Percentiles rank a stretch among this genome's conserved stretches.
These are phyloP conservation scores for Aurifilum marmelostoma DNA, from an alignment of 2,329 filamentous ascomycete species.

Conservation along the genomic window DNA sequence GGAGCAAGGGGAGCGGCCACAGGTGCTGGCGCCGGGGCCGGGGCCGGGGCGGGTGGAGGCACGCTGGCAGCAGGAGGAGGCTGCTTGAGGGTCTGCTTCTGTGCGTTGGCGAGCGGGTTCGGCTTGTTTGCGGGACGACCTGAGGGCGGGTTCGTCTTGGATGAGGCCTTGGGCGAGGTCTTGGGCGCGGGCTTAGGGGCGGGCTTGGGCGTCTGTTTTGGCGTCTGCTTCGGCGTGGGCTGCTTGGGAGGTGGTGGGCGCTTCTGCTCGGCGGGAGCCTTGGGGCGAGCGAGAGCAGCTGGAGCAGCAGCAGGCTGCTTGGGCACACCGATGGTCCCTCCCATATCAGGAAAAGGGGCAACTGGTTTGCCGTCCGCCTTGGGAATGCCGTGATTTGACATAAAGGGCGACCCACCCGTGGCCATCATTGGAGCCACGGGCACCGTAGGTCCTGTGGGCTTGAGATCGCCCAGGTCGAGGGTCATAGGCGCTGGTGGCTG, in stretches of 20 bases:
- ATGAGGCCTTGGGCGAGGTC: slow-evolving; percentile 11
- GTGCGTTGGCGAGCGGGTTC: slow-evolving; percentile 26
- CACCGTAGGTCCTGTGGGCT: slow-evolving; percentile 20
- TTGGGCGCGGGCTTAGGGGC: slow-evolving; percentile 7
- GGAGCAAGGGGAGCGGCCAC: slow-evolving; percentile 13
- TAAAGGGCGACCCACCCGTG: slow-evolving; percentile 24
- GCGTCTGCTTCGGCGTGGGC: slow-evolving; percentile 19
- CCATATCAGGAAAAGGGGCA: slow-evolving; percentile 30
- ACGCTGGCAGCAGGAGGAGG: slow-evolving; percentile 17
- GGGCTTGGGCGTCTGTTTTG: slow-evolving; percentile 15
- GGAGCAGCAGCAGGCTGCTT: slow-evolving; percentile 12
- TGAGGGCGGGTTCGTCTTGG: slow-evolving; percentile 24
- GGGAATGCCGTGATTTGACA: slow-evolving; percentile 20
- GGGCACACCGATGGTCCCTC: slow-evolving; percentile 9
- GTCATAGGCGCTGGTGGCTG: slow-evolving; percentile 29
- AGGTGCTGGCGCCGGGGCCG: slow-evolving; percentile 4
- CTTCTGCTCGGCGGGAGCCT: slow-evolving; percentile 18
- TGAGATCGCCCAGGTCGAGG: slow-evolving; percentile 26
- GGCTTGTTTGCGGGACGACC: slow-evolving; percentile 24
- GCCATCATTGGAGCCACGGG: slow-evolving; percentile 28
- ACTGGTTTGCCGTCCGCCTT: slow-evolving; percentile 24
- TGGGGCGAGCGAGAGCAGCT: slow-evolving; percentile 2
- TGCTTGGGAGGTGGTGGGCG: slow-evolving; percentile 22
- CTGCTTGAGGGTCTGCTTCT: slow-evolving; percentile 20
- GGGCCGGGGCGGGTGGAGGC: slow-evolving; percentile 15